Evolutionary conservation across 768 basidiomycete species (phyloP).

Genomic region (Pholiota conissans): DNA sequence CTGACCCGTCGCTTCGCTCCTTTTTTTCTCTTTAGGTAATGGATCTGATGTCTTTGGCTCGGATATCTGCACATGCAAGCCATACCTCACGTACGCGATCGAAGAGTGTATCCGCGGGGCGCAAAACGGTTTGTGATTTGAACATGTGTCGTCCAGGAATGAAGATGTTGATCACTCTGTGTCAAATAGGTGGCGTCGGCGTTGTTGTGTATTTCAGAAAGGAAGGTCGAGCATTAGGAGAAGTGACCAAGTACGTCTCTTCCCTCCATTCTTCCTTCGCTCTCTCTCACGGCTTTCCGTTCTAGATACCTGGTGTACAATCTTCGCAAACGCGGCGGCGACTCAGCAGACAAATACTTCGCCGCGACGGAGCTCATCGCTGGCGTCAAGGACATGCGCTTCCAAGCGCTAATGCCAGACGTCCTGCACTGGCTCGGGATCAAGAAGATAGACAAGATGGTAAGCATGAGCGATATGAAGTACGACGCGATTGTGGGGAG

Average conservation of each 20-base stretch:
- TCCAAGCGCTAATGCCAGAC: constrained; percentile 94
- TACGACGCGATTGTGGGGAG: constrained; percentile 91
- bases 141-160: no score
- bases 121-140: constrained; percentile 8
- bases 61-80: not conserved
- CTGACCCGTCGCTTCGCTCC: no score
- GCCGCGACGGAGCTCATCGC: constrained; percentile 91
- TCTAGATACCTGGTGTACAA: constrained; percentile 91
- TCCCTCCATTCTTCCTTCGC: no score
- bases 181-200: constrained; percentile 83
- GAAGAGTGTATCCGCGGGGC: constrained; percentile 16
- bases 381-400: constrained; percentile 93
- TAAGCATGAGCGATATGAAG: constrained; percentile 94
- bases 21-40: no score
- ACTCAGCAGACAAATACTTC: constrained; percentile 93
- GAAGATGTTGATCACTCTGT: no score
- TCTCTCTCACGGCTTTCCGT: no score
- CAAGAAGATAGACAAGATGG: constrained; percentile 85
- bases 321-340: constrained; percentile 91
- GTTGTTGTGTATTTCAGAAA: constrained; percentile 94
- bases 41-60: not conserved
- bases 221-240: constrained; percentile 90
- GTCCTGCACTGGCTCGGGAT: constrained; percentile 97
- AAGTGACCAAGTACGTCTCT: constrained; percentile 80
- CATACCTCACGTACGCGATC: not conserved